Conservation (phyloP, 2,329 filamentous ascomycete species). For the Coniochaeta sp. region DNA sequence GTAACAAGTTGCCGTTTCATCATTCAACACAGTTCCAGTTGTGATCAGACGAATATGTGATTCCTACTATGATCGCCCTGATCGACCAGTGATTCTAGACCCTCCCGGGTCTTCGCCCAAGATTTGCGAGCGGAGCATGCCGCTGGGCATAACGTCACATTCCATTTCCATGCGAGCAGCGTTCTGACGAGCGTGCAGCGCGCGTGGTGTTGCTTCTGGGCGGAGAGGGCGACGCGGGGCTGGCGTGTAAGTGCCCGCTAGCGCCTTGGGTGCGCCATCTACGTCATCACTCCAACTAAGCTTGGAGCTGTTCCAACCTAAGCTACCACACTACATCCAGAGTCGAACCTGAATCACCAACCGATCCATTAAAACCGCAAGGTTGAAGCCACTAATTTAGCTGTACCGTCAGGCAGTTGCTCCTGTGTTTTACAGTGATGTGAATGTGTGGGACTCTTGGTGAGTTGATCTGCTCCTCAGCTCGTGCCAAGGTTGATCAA, state of each 20-base stretch:
- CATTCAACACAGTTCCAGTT: too few relatives aligned
- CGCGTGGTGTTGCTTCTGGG: too few relatives aligned
- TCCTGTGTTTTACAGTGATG: background rate
- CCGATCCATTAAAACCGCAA: background rate
- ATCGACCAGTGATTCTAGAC: background rate
- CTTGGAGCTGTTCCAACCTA: background rate
- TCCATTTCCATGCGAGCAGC: background rate
- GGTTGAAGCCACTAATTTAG: background rate
- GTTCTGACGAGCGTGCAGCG: too few relatives aligned
- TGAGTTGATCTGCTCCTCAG: background rate
- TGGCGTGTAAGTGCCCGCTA: background rate
- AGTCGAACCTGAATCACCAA: background rate
- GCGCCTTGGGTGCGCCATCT: background rate
- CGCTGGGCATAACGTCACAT: background rate
- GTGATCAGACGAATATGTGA: too few relatives aligned
- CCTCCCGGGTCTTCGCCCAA: background rate
- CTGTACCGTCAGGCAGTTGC: background rate
- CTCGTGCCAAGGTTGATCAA: slow-evolving; percentile 1
- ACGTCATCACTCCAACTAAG: background rate
- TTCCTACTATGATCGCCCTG: background rate
- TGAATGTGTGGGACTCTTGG: too few relatives aligned
- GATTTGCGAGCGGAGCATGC: background rate
- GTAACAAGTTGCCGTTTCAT: too few relatives aligned
- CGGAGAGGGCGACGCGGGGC: background rate
- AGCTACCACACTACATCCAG: too few relatives aligned